Conservation (phyloP, 768 basidiomycete genomes). For the Lepiota subincarnata region DNA sequence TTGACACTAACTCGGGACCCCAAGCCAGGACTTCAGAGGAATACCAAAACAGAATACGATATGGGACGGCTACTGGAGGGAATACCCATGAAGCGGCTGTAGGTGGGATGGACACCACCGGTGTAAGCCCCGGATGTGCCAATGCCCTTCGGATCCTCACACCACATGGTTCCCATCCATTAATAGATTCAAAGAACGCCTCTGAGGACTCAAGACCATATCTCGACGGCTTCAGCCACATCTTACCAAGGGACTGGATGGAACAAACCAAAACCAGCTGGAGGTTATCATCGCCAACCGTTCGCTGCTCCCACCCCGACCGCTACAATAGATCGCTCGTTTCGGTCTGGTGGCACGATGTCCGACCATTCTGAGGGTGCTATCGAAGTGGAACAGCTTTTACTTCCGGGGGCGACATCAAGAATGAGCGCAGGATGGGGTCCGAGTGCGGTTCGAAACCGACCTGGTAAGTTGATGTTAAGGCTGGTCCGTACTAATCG, state of each 20-base stretch:
- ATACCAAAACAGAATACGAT: background rate
- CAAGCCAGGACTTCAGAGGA: conserved; percentile 7
- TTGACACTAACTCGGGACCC: conserved; percentile 5
- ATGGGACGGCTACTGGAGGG: conserved; percentile 14
- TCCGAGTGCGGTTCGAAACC: background rate
- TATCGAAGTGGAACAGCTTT: conserved; percentile 68
- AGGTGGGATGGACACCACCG: conserved; percentile 61
- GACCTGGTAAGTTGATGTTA: conserved; percentile 4
- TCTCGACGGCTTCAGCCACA: conserved; percentile 18
- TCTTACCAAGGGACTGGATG: conserved; percentile 15
- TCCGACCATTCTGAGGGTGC: conserved; percentile 65
- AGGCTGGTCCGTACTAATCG: background rate
- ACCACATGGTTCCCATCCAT: background rate
- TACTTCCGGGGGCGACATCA: conserved; percentile 29
- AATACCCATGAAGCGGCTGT: conserved; percentile 35
- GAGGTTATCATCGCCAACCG: conserved; percentile 43
- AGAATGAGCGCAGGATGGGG: conserved; percentile 11
- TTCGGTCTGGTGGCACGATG: conserved; percentile 35
- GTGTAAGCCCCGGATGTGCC: conserved; percentile 35
- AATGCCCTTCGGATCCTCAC: background rate
- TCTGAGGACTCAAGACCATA: conserved; percentile 40
- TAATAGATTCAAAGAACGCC: conserved; percentile 68
- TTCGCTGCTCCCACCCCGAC: conserved; percentile 25
- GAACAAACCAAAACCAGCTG: conserved; percentile 14
- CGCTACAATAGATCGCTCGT: conserved; percentile 32